phyloP scores from a whole-genome alignment of 371 early-diverging fungal genomes.

The Rhizopus sp. region DNA sequence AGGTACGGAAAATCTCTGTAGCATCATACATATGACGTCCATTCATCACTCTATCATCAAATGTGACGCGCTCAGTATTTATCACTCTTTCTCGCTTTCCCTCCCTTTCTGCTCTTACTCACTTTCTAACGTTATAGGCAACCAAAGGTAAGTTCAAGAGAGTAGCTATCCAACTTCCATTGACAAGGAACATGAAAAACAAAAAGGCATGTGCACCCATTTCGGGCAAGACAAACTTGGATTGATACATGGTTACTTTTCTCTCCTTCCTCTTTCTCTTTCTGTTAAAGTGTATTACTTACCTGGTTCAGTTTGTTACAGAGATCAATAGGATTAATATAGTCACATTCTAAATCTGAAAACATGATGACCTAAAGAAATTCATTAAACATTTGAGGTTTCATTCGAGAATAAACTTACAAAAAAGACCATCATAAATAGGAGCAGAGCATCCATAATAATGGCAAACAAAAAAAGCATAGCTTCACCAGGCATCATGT shows the following conservation, averaged over 20 bases:
- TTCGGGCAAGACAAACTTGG: conserved; percentile 92
- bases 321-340: conserved; percentile 98
- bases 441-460: conserved; percentile 84
- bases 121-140: conserved; percentile 86
- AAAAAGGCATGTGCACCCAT: conserved; percentile 83
- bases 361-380: conserved; percentile 83
- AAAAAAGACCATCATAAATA: conserved; percentile 94
- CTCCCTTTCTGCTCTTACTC: conserved; percentile 23
- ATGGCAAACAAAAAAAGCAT: conserved; percentile 89
- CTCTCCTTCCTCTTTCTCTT: background rate
- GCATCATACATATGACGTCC: conserved; percentile 92
- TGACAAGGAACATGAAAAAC: conserved; percentile 79
- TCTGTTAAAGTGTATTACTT: conserved; percentile 9
- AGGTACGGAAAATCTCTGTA: conserved; percentile 95
- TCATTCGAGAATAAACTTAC: conserved; percentile 51
- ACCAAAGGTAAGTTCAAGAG: conserved; percentile 85
- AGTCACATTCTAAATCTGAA: conserved; percentile 94
- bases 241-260: background rate
- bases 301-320: conserved; percentile 95
- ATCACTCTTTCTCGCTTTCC: background rate
- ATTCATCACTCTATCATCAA: conserved; percentile 65
- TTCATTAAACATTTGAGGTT: background rate
- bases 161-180: conserved; percentile 87
- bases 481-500: conserved; percentile 71
- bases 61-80: background rate